Evolutionary conservation across 805 yeast species (phyloP).

Genomic region (Myxozyma melibiosi): DNA sequence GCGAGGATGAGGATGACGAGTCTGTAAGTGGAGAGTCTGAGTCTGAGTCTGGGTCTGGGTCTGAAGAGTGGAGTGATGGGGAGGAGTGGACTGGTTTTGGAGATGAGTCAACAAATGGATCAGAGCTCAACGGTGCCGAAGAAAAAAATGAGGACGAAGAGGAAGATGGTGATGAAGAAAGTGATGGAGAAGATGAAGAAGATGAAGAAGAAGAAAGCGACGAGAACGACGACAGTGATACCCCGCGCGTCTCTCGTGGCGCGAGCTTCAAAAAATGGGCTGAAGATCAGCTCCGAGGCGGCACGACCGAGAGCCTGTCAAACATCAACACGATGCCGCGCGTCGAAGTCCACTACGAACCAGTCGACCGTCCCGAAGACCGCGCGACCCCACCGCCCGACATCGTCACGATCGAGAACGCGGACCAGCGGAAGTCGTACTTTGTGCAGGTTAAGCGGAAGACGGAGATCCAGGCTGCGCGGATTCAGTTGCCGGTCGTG

Average conservation of each 20-base stretch:
- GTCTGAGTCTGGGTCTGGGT: conserved; percentile 31
- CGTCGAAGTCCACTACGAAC: conserved; percentile 54
- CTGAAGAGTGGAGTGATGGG: conserved; percentile 42
- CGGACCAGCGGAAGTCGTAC: conserved; percentile 59
- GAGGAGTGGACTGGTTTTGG: conserved; percentile 41
- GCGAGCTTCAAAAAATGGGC: conserved; percentile 88
- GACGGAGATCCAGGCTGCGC: conserved; percentile 59
- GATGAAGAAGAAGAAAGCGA: conserved; percentile 26
- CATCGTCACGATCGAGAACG: conserved; percentile 58
- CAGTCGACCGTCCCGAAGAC: conserved; percentile 69
- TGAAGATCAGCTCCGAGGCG: conserved; percentile 68
- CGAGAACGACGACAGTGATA: conserved; percentile 38
- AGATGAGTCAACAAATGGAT: no score
- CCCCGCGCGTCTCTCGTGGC: conserved; percentile 53
- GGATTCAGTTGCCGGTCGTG: conserved; percentile 82
- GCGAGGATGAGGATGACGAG: conserved; percentile 41
- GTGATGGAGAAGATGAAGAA: conserved; percentile 20
- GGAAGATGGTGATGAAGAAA: conserved; percentile 41
- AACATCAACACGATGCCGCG: conserved; percentile 56
- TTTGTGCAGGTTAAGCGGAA: conserved; percentile 49
- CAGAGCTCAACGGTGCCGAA: no score
- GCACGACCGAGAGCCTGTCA: conserved; percentile 51
- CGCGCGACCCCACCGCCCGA: conserved; percentile 68
- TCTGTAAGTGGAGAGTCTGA: conserved; percentile 42
- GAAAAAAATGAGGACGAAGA: conserved; percentile 43